Percentiles rank a stretch among this genome's conserved stretches.
phyloP scores from a whole-genome alignment of 441 rosid genomes.

The Erodium moschatum region DNA sequence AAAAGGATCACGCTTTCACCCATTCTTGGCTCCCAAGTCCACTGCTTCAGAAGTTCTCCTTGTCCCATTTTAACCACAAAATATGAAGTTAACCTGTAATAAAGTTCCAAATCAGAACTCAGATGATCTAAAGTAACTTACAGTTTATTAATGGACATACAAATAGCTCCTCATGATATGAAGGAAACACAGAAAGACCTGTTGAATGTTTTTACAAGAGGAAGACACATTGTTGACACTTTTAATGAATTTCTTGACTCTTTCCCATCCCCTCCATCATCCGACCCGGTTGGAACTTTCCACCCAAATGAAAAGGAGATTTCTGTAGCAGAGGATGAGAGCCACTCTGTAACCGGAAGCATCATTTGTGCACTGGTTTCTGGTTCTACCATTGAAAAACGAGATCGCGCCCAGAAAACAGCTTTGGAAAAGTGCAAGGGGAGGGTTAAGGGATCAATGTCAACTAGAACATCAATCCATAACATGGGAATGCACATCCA shows the following conservation, averaged over 20 bases:
- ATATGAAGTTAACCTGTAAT: slow-evolving; percentile 66
- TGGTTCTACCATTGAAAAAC: slow-evolving; percentile 68
- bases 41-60: slow-evolving; percentile 62
- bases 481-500: slow-evolving; percentile 97
- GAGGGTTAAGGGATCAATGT: slow-evolving; percentile 49
- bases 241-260: slow-evolving; percentile 74
- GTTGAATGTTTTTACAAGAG: slow-evolving; percentile 64
- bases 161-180: not conserved
- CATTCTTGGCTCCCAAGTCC: slow-evolving; percentile 97
- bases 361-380: slow-evolving; percentile 56
- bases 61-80: slow-evolving; percentile 64
- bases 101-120: slow-evolving; percentile 20
- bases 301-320: slow-evolving; percentile 77
- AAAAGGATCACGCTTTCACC: slow-evolving; percentile 75
- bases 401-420: slow-evolving; percentile 92
- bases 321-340: slow-evolving; percentile 58
- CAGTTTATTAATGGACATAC: not conserved
- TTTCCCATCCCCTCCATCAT: slow-evolving; percentile 80
- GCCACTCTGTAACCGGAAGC: slow-evolving; percentile 62
- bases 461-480: slow-evolving; percentile 80
- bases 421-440: slow-evolving; percentile 78
- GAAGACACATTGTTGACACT: slow-evolving; percentile 61
- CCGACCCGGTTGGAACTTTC: slow-evolving; percentile 88
- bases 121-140: not conserved
- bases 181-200: slow-evolving; percentile 38